Percentiles rank a stretch among this genome's conserved stretches.
These are phyloP conservation scores for Blastomyces gilchristii DNA, from an alignment of 2,329 filamentous ascomycete genomes.

Conservation along the genomic window DNA sequence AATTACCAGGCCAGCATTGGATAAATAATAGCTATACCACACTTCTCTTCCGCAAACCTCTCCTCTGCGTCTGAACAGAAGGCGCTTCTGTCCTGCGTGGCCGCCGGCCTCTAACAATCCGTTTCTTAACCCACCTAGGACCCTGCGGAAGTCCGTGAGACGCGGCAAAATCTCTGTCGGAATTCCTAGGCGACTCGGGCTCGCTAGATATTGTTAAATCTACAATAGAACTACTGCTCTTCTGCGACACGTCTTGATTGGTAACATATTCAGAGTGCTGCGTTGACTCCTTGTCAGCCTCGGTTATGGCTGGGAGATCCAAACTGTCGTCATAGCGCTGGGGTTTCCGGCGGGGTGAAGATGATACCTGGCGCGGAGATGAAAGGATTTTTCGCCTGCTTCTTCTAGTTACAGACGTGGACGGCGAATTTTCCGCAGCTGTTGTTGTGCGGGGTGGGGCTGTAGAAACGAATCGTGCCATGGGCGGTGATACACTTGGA, in stretches of 20 bases:
- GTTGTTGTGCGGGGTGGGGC: constrained; percentile 13
- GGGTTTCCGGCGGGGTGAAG: neutral
- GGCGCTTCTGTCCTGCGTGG: neutral
- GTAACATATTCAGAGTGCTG: constrained; percentile 4
- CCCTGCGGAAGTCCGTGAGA: constrained; percentile 23
- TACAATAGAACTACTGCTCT: constrained; percentile 20
- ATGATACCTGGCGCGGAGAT: constrained; percentile 4
- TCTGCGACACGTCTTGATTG: constrained; percentile 11
- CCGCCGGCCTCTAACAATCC: constrained; percentile 12
- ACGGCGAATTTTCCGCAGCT: neutral
- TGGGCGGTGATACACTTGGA: constrained; percentile 5
- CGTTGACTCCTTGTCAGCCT: neutral
- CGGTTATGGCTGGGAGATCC: neutral
- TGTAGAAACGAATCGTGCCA: constrained; percentile 13
- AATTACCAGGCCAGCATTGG: neutral
- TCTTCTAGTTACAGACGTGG: neutral
- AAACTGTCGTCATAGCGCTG: neutral
- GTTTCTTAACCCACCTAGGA: constrained; percentile 24
- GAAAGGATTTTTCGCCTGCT: constrained; percentile 7
- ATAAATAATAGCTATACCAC: neutral
- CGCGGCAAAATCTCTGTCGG: constrained; percentile 23
- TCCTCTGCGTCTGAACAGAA: neutral
- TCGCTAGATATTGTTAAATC: constrained; percentile 33
- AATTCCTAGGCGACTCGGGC: constrained; percentile 19
- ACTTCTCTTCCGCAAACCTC: constrained; percentile 2